These are phyloP conservation scores for Phlyctochytrium arcticum DNA, from an alignment of 192 early-diverging fungal species.

Conservation along the genomic window DNA sequence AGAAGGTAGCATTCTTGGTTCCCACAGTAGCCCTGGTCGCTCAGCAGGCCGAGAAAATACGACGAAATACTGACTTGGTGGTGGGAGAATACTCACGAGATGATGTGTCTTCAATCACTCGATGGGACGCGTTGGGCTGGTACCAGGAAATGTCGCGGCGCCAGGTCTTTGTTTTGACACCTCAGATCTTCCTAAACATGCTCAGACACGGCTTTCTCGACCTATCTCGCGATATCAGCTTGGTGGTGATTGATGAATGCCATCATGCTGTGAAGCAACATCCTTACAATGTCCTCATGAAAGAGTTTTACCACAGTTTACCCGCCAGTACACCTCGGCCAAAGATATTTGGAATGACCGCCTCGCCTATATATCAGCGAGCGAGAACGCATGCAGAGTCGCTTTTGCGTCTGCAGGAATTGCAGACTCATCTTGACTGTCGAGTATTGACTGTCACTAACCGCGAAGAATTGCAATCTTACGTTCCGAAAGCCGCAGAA, in stretches of 20 bases:
- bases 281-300: slow-evolving; percentile 78
- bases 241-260: slow-evolving; percentile 89
- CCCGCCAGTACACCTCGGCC: slow-evolving; percentile 52
- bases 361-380: slow-evolving; percentile 68
- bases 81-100: slow-evolving; percentile 63
- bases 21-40: slow-evolving; percentile 80
- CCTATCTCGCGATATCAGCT: slow-evolving; percentile 50
- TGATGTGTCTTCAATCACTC: slow-evolving; percentile 20
- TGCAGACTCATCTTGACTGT: slow-evolving; percentile 30
- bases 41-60: slow-evolving; percentile 79
- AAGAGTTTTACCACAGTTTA: slow-evolving; percentile 69
- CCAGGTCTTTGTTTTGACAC: slow-evolving; percentile 86
- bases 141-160: slow-evolving; percentile 42
- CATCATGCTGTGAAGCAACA: slow-evolving; percentile 81
- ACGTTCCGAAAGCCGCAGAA: slow-evolving; percentile 28
- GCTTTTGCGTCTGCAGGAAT: slow-evolving; percentile 20
- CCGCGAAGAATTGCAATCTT: slow-evolving; percentile 10
- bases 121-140: slow-evolving; percentile 61
- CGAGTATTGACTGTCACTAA: slow-evolving; percentile 33
- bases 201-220: slow-evolving; percentile 61
- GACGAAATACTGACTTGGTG: slow-evolving; percentile 56
- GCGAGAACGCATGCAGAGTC: slow-evolving; percentile 24
- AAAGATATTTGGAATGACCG: slow-evolving; percentile 89
- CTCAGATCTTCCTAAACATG: slow-evolving; percentile 80
- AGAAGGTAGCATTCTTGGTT: slow-evolving; percentile 66